phyloP scores from a whole-genome alignment of 1,139 yeast species.

The Candida albicans region DNA sequence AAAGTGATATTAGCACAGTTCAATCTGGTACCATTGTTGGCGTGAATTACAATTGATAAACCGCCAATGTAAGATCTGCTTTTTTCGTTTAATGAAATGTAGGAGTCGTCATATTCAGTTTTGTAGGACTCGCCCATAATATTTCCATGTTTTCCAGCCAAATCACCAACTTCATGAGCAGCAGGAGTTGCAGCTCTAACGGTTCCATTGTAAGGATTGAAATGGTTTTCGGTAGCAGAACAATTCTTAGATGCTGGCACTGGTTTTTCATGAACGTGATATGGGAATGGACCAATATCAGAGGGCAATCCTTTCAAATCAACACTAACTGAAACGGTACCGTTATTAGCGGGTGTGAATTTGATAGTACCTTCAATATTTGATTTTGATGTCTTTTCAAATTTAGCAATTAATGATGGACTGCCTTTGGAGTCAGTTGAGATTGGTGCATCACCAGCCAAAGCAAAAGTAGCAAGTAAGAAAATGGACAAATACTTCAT shows the following conservation, averaged over 20 bases:
- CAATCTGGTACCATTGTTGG: slow-evolving; percentile 31
- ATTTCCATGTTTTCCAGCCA: slow-evolving; percentile 43
- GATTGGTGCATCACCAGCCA: slow-evolving; percentile 20
- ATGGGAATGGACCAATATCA: slow-evolving; percentile 42
- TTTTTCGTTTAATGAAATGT: slow-evolving; percentile 38
- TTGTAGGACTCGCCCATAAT: slow-evolving; percentile 26
- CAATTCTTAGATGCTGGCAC: slow-evolving; percentile 45
- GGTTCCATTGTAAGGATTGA: slow-evolving; percentile 41
- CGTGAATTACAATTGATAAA: slow-evolving; percentile 41
- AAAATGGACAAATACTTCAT: slow-evolving; percentile 13
- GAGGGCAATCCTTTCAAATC: slow-evolving; percentile 35
- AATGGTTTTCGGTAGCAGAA: slow-evolving; percentile 37
- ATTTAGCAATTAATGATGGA: slow-evolving; percentile 18
- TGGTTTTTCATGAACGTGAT: slow-evolving; percentile 42
- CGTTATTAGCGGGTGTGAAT: slow-evolving; percentile 32
- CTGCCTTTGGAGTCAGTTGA: slow-evolving; percentile 22
- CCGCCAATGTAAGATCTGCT: slow-evolving; percentile 38
- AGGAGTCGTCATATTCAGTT: slow-evolving; percentile 33
- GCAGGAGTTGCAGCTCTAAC: slow-evolving; percentile 26
- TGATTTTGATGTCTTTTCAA: slow-evolving; percentile 11
- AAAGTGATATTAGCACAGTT: slow-evolving; percentile 43
- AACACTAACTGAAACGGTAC: slow-evolving; percentile 33
- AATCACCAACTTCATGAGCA: slow-evolving; percentile 40
- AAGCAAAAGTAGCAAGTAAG: slow-evolving; percentile 14
- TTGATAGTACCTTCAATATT: slow-evolving; percentile 27